phyloP scores from a whole-genome alignment of 441 rosid genomes.

The Bocquillonia castaneifolia region DNA sequence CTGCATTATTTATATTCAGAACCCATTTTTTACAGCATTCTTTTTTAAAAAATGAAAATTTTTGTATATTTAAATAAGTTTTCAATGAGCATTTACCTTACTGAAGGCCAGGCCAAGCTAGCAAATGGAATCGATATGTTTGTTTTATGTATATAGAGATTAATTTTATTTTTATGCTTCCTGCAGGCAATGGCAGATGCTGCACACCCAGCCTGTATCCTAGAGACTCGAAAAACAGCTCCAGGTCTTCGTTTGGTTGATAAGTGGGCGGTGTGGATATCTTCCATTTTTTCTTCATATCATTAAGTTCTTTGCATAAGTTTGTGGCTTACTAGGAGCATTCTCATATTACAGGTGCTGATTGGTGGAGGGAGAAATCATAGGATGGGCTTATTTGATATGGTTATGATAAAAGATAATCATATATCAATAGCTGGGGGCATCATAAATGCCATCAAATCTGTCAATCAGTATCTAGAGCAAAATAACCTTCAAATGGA shows the following conservation, averaged over 20 bases:
- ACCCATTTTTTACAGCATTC: neutral
- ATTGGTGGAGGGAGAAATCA: conserved; percentile 94
- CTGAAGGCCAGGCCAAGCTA: neutral
- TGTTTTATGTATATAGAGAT: neutral
- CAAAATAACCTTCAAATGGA: conserved; percentile 69
- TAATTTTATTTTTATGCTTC: conserved; percentile 18
- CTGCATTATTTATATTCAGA: conserved; percentile 6
- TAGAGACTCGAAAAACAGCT: conserved; percentile 95
- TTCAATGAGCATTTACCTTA: too few relatives aligned
- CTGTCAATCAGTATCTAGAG: conserved; percentile 63
- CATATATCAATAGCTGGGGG: conserved; percentile 94
- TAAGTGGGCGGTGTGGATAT: conserved; percentile 82
- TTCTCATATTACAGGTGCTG: conserved; percentile 48
- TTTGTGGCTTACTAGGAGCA: conserved; percentile 25
- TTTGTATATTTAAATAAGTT: too few relatives aligned
- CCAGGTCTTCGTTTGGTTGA: conserved; percentile 88
- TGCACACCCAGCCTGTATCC: conserved; percentile 71
- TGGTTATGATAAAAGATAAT: conserved; percentile 95
- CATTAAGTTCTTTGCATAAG: conserved; percentile 10
- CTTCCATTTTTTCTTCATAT: conserved; percentile 17
- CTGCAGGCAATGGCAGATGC: conserved; percentile 91
- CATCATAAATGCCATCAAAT: conserved; percentile 60
- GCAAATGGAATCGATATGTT: neutral
- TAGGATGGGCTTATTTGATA: conserved; percentile 93
- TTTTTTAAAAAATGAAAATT: too few relatives aligned